Evolutionary conservation across 352 stramenopile genomes (phyloP), one percentile per base, ranked within the genome.

Genomic region (Phytophthora macrochlamydospora): DNA sequence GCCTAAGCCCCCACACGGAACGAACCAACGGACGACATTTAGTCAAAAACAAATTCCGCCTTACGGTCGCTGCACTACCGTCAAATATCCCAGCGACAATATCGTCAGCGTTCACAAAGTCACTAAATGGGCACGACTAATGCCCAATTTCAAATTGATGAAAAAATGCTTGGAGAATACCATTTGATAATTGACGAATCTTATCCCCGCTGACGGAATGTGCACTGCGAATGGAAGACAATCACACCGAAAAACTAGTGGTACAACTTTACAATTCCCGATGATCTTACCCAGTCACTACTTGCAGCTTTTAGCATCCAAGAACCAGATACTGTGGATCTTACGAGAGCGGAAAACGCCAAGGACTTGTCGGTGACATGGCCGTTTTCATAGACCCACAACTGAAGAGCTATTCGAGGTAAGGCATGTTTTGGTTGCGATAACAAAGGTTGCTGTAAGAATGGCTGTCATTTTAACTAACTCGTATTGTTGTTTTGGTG

Each of bases 341-440:
- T 1, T 9, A 48, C 37, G 44, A 61, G 7, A 18, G 3, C 55
- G 38, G 2, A 5, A 59, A 67, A 29, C 24, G 29, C 13, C 44
- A 51, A 67, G 45, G 60, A 3, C 4, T 67, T 5, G 37, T 37
- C 1, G 35, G 32, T 0, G 60, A 67, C 29, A 6, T 62, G 7
- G 18, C 62, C 1, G 11, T 30, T 0, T 32, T 44, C 2, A 50
- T 67, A 4, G 51, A 67, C 31, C 44, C 33, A 11, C 57, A 60
- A 7, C 11, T 61, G 3, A 51, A 35, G 59, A 56, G 54, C 11
- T 52, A 61, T 13, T 61, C 50, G n/a, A 30, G 52, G 52, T 69
- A 60, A 56, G 42, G 5, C 42, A 28, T n/a, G 11, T 48, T 28
- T 24, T 48, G 50, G 51, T 60, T 56, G 50, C 42, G 37, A 24